Conservation (phyloP, 371 early-diverging fungal species). For the Haplosporangium sp. region DNA sequence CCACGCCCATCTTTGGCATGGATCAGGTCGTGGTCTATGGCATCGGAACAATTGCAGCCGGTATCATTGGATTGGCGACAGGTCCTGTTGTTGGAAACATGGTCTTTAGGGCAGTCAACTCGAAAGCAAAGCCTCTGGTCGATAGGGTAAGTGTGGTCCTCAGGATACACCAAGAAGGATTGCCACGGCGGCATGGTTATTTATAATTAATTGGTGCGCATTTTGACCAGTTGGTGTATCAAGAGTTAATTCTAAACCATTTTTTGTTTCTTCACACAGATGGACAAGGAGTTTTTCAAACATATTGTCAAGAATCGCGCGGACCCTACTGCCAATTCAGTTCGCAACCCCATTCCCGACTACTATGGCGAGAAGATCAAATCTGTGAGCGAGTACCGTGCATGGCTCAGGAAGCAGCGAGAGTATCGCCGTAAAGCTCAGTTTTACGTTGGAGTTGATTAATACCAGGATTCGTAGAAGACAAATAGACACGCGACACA, state of each 20-base stretch:
- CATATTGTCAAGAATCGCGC: slow-evolving; percentile 84
- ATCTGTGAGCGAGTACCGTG: slow-evolving; percentile 83
- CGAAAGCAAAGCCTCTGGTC: slow-evolving; percentile 64
- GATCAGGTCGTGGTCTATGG: slow-evolving; percentile 80
- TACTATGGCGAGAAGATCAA: slow-evolving; percentile 94
- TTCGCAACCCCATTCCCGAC: slow-evolving; percentile 89
- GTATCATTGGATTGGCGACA: slow-evolving; percentile 71
- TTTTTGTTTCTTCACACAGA: slow-evolving; percentile 22
- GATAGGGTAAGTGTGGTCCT: slow-evolving; percentile 57
- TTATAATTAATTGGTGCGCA: neutral
- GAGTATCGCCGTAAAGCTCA: slow-evolving; percentile 81
- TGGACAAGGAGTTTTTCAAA: slow-evolving; percentile 85
- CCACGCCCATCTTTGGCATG: slow-evolving; percentile 81
- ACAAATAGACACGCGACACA: neutral
- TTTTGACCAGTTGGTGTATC: neutral
- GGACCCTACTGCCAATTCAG: slow-evolving; percentile 78
- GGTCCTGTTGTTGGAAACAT: slow-evolving; percentile 78
- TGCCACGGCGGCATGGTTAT: neutral
- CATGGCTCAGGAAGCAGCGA: slow-evolving; percentile 92
- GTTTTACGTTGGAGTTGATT: slow-evolving; percentile 62
- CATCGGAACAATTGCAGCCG: slow-evolving; percentile 70
- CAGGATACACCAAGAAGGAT: neutral
- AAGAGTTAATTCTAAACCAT: neutral
- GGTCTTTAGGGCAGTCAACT: slow-evolving; percentile 72
- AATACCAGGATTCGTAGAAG: slow-evolving; percentile 8